Evolutionary conservation across 2,329 filamentous ascomycete genomes (phyloP).

Genomic region (Hypoxylon sp.): DNA sequence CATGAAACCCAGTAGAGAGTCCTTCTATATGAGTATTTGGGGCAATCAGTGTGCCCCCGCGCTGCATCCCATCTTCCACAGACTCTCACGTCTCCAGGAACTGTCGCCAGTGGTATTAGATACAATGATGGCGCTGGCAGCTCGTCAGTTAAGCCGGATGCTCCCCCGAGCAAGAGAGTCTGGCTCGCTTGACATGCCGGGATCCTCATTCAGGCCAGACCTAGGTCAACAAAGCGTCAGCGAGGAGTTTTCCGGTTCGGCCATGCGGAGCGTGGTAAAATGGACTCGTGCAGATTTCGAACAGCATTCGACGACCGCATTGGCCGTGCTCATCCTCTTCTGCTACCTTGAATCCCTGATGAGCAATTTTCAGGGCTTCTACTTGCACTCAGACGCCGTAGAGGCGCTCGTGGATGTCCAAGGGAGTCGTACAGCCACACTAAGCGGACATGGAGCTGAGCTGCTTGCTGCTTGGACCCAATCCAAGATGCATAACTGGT

Average conservation of each 20-base stretch:
- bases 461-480: conserved; percentile 5
- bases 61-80: conserved; percentile 5
- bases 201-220: conserved; percentile 17
- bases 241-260: conserved; percentile 14
- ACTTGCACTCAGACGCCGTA: conserved; percentile 7
- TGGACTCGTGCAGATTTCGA: conserved; percentile 7
- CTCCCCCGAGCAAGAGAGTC: conserved; percentile 5
- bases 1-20: conserved; percentile 5
- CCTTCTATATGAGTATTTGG: conserved; percentile 17
- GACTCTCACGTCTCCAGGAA: background rate
- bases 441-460: background rate
- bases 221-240: conserved; percentile 10
- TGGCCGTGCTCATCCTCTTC: conserved; percentile 8
- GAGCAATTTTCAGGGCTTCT: conserved; percentile 15
- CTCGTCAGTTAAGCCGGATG: conserved; percentile 17
- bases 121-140: conserved; percentile 12
- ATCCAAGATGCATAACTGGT: conserved; percentile 12
- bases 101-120: conserved; percentile 3
- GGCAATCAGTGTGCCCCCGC: conserved; percentile 12
- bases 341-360: conserved; percentile 17
- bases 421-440: background rate
- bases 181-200: background rate
- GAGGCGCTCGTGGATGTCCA: background rate
- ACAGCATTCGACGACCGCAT: conserved; percentile 1
- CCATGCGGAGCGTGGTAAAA: conserved; percentile 13